A percentile compares a stretch with the other conserved stretches of the same genome.
Evolutionary conservation across 163 green algal species (phyloP).

Genomic region (Scenedesmus sp.): DNA sequence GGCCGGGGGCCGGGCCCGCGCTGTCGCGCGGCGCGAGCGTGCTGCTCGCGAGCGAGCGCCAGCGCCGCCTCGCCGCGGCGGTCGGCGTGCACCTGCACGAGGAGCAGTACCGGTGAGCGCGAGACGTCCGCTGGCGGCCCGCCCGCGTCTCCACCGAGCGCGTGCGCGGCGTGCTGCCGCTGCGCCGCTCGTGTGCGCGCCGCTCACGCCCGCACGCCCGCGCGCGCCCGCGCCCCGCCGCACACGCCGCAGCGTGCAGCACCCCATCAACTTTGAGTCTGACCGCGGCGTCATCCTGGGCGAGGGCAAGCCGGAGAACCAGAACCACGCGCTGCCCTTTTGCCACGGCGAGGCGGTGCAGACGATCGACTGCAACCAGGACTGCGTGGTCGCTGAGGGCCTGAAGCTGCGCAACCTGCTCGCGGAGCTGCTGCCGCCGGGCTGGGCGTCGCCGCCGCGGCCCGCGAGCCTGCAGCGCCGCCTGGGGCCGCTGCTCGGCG

Average conservation of each 20-base stretch:
- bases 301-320: constrained; percentile 94
- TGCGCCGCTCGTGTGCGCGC: too few relatives aligned
- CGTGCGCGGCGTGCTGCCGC: too few relatives aligned
- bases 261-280: constrained; percentile 67
- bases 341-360: constrained; percentile 84
- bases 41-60: constrained; percentile 1
- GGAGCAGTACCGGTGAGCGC: too few relatives aligned
- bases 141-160: too few relatives aligned
- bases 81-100: too few relatives aligned
- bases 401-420: constrained; percentile 83
- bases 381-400: constrained; percentile 82
- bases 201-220: too few relatives aligned
- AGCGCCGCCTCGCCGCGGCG: not conserved
- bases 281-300: constrained; percentile 79
- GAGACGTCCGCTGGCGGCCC: too few relatives aligned
- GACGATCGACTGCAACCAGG: constrained; percentile 94
- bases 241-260: constrained; percentile 51
- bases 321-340: constrained; percentile 90
- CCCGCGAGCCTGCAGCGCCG: too few relatives aligned
- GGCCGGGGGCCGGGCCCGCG: not conserved
- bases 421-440: constrained; percentile 20
- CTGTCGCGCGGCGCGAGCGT: not conserved
- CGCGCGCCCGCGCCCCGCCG: too few relatives aligned
- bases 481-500: too few relatives aligned
- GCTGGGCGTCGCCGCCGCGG: not conserved